Conservation (phyloP, 345 rosid genomes). For the Aurinia saxatilis region DNA sequence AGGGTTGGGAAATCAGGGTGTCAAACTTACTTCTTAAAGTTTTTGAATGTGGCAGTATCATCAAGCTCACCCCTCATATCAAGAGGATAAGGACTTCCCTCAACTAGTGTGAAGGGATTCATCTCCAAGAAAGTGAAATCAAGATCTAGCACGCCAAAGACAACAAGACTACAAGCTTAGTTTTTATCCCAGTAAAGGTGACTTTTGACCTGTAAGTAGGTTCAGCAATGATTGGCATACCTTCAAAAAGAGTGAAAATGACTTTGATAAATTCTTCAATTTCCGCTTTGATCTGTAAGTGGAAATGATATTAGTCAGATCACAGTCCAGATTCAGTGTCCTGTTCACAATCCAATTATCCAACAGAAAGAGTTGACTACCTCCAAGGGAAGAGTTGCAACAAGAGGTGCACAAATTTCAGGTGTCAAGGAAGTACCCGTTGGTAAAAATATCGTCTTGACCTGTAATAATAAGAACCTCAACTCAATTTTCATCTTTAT, state of each 20-base stretch:
- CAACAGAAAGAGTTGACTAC: constrained; percentile 25
- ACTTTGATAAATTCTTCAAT: constrained; percentile 65
- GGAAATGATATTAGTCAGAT: not conserved
- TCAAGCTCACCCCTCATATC: constrained; percentile 99
- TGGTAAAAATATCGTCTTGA: constrained; percentile 69
- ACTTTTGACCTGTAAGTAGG: not conserved
- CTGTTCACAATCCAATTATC: not conserved
- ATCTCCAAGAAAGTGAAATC: constrained; percentile 98
- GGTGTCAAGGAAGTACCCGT: constrained; percentile 57
- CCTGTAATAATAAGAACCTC: constrained; percentile 35
- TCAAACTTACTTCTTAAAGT: constrained; percentile 68
- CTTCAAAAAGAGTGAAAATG: constrained; percentile 74
- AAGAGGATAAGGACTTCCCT: constrained; percentile 87
- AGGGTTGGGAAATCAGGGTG: not conserved
- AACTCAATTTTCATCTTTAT: not conserved
- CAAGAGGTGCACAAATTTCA: constrained; percentile 76
- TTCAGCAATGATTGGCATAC: constrained; percentile 27
- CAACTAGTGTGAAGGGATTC: constrained; percentile 90
- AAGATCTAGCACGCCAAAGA: constrained; percentile 44
- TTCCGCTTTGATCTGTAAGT: constrained; percentile 45
- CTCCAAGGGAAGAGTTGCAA: constrained; percentile 88
- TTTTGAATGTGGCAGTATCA: constrained; percentile 94
- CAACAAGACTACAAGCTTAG: constrained; percentile 3
- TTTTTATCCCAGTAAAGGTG: not conserved
- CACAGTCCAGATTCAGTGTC: not conserved